Percentiles rank a stretch among this genome's conserved stretches.
Conservation (phyloP, 2,329 filamentous ascomycete genomes). For the Venturia aucupariae region DNA sequence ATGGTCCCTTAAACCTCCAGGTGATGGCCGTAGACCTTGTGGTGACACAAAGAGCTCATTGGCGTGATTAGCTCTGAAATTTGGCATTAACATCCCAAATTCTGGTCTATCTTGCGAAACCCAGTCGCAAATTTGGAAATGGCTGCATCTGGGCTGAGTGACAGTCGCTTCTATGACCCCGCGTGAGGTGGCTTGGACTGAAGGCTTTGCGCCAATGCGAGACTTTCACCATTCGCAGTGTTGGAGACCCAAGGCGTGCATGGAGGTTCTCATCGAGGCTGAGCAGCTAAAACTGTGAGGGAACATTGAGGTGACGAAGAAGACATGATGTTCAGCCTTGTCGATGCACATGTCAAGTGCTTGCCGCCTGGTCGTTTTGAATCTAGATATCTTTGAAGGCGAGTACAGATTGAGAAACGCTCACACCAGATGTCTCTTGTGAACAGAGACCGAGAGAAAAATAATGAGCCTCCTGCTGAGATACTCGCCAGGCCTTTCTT, state of each 20-base stretch:
- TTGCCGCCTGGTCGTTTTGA: not conserved
- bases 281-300: not conserved
- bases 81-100: not conserved
- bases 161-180: not conserved
- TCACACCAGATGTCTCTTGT: no score
- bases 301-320: not conserved
- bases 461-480: no score
- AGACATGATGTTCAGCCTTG: not conserved
- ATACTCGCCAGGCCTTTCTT: no score
- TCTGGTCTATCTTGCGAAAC: not conserved
- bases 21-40: not conserved
- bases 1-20: not conserved
- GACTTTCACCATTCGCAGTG: not conserved
- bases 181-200: not conserved
- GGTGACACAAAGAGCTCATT: not conserved
- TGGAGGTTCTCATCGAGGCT: not conserved
- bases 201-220: not conserved
- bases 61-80: not conserved
- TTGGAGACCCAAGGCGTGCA: not conserved
- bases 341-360: not conserved
- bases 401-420: no score
- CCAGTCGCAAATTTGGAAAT: not conserved
- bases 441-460: no score
- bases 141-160: not conserved
- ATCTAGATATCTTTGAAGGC: no score